A percentile compares a stretch with the other conserved stretches of the same genome.
Evolutionary conservation across 139 green algal species (phyloP).

Genomic region (Microglena sp.): DNA sequence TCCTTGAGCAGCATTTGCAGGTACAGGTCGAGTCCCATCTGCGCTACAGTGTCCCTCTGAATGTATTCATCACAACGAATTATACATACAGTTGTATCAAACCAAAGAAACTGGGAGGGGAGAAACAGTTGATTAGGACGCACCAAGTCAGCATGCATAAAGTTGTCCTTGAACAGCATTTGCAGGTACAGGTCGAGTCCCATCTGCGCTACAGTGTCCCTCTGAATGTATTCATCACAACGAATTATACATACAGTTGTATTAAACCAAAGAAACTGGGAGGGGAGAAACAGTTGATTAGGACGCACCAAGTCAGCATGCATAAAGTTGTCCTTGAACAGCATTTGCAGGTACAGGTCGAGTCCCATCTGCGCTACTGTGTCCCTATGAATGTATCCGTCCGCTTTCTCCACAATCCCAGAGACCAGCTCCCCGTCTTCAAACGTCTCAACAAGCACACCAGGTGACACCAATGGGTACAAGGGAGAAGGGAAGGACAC

Average conservation of each 20-base stretch:
- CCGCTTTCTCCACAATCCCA: slow-evolving; percentile 29
- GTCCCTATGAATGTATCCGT: background rate
- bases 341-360: slow-evolving; percentile 67
- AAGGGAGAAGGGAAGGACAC: slow-evolving; percentile 68
- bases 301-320: slow-evolving; percentile 68
- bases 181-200: slow-evolving; percentile 61
- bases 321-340: slow-evolving; percentile 82
- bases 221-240: background rate
- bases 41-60: slow-evolving; percentile 19
- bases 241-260: too few relatives aligned
- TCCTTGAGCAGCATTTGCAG: slow-evolving; percentile 69
- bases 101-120: too few relatives aligned
- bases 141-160: slow-evolving; percentile 73
- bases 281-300: too few relatives aligned
- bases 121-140: too few relatives aligned
- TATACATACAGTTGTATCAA: too few relatives aligned
- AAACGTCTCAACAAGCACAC: slow-evolving; percentile 86
- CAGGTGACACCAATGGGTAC: slow-evolving; percentile 60
- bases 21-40: slow-evolving; percentile 50
- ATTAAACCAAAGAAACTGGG: too few relatives aligned
- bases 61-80: too few relatives aligned
- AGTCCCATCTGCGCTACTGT: slow-evolving; percentile 41
- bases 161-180: slow-evolving; percentile 81
- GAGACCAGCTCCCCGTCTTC: slow-evolving; percentile 67
- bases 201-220: slow-evolving; percentile 29